Base-by-base conservation (phyloP, 2,329 filamentous ascomycete genomes). In the Colletotrichum horii region DNA sequence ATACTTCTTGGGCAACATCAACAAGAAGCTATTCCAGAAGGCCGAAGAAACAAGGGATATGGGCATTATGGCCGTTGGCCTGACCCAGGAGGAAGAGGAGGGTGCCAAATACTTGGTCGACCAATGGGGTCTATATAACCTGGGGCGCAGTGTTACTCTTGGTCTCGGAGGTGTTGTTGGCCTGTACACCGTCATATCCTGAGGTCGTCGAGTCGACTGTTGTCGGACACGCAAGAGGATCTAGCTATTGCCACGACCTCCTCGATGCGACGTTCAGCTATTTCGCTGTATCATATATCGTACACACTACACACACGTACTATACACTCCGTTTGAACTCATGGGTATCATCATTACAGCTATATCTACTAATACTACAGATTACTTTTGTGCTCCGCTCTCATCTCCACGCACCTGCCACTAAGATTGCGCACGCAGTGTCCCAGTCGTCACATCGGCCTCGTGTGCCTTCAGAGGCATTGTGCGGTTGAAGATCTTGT, bases 71-170 rank as follows among this genome's bases (percentile, higher is more conserved):
- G 85, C 85, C 22, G 81, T 80, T 3, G 87, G 88, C 71, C 79
- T 80, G 7, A 84, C 82, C 6, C 78, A 84, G 34, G 80, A 79
- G 32, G 81, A 85, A 69, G 85, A 85, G 60, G 87, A 89, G 82
- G 88, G 84, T 1, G 84, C 85, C 9, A 89, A 90, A 81, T 85
- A 83, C 74, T 80, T 92, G 78, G 85, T 92, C 48, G 90, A 92
- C 78, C 84, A 83, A 74, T 93, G 91, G 91, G 90, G 85, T 4
- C 82, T 85, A 66, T 79, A 91, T 78, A 91, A 91, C 78, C 77
- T 92, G 43, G 86, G 82, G 8, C 80, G 88, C 22, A 83, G 84
- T 3, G 70, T 83, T 9, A 78, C 88, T 55, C 68, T 79, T 32
- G 56, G 73, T 38, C 76, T 77, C 30, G 78, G 75, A 58, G 78